These are phyloP conservation scores for Tuber microsphaerosporum DNA, from an alignment of 495 filamentous ascomycete species.

Conservation along the genomic window DNA sequence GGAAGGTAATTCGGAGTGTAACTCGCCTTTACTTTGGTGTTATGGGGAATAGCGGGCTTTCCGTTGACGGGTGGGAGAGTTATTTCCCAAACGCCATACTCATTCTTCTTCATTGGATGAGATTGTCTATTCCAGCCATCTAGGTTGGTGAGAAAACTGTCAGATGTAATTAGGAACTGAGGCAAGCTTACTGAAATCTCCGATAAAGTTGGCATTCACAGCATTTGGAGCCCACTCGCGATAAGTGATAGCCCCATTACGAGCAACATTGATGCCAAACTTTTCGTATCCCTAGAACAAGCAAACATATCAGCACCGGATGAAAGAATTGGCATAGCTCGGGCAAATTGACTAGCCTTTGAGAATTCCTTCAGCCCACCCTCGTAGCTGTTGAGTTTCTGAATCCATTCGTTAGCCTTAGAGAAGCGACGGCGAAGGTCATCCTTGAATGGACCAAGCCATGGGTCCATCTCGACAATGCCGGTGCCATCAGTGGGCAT, in stretches of 20 bases:
- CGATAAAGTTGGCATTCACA: slow-evolving; percentile 73
- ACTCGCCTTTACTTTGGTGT: slow-evolving; percentile 83
- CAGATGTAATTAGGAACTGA: background rate
- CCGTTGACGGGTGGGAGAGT: slow-evolving; percentile 65
- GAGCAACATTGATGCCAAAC: slow-evolving; percentile 71
- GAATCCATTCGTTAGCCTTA: slow-evolving; percentile 83
- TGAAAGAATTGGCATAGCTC: background rate
- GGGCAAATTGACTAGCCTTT: slow-evolving; percentile 50
- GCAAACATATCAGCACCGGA: slow-evolving; percentile 14
- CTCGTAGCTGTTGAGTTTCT: slow-evolving; percentile 70
- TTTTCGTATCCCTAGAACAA: slow-evolving; percentile 65
- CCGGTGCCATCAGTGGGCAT: slow-evolving; percentile 51
- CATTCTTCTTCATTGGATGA: slow-evolving; percentile 75
- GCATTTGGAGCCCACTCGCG: slow-evolving; percentile 96
- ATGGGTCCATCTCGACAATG: slow-evolving; percentile 80
- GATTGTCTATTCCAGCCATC: slow-evolving; percentile 81
- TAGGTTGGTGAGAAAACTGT: slow-evolving; percentile 44
- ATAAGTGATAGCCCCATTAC: slow-evolving; percentile 79
- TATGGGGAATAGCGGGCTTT: slow-evolving; percentile 74
- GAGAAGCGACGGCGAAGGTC: slow-evolving; percentile 66
- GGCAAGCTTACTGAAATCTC: slow-evolving; percentile 75
- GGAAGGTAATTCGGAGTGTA: slow-evolving; percentile 9
- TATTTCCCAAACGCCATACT: slow-evolving; percentile 84
- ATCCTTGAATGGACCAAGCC: slow-evolving; percentile 76
- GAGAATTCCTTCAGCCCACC: slow-evolving; percentile 91